phyloP scores from a whole-genome alignment of 768 basidiomycete species.

The Tricholoma saponaceum region DNA sequence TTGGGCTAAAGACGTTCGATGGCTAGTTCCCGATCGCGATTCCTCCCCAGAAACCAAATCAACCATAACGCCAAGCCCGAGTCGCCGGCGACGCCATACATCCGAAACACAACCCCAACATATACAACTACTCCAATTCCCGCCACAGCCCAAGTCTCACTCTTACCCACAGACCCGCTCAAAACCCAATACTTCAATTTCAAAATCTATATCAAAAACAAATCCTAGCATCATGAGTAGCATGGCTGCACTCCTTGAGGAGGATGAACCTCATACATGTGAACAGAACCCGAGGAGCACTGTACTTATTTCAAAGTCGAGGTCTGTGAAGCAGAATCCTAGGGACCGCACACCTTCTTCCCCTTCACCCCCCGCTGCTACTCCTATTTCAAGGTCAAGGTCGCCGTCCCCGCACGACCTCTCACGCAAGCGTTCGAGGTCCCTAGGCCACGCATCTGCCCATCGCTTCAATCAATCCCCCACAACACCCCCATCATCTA shows the following conservation, averaged over 20 bases:
- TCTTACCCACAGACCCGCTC: conserved; percentile 17
- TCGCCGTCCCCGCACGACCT: conserved; percentile 3
- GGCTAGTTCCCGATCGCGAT: conserved; percentile 40
- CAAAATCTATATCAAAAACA: conserved; percentile 27
- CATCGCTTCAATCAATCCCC: background rate
- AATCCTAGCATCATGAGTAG: conserved; percentile 44
- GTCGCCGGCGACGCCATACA: background rate
- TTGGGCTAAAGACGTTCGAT: conserved; percentile 67
- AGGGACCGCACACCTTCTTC: conserved; percentile 9
- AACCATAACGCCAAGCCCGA: conserved; percentile 15
- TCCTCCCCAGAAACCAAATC: conserved; percentile 12
- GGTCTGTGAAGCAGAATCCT: background rate
- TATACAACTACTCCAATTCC: background rate
- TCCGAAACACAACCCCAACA: conserved; percentile 1
- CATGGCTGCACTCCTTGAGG: conserved; percentile 51
- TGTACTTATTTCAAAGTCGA: conserved; percentile 17
- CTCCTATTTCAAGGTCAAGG: conserved; percentile 1
- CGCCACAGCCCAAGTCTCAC: conserved; percentile 6
- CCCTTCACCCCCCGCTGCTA: conserved; percentile 1
- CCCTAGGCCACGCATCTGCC: conserved; percentile 9
- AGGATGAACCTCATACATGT: conserved; percentile 34
- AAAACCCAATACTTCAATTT: conserved; percentile 17
- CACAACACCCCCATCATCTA: conserved; percentile 9
- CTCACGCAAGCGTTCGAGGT: conserved; percentile 16
- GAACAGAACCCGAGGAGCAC: conserved; percentile 16